A percentile compares a stretch with the other conserved stretches of the same genome.
These are phyloP conservation scores for Paragyromitra xinjiangensis DNA, from an alignment of 495 filamentous ascomycete genomes.

Conservation along the genomic window DNA sequence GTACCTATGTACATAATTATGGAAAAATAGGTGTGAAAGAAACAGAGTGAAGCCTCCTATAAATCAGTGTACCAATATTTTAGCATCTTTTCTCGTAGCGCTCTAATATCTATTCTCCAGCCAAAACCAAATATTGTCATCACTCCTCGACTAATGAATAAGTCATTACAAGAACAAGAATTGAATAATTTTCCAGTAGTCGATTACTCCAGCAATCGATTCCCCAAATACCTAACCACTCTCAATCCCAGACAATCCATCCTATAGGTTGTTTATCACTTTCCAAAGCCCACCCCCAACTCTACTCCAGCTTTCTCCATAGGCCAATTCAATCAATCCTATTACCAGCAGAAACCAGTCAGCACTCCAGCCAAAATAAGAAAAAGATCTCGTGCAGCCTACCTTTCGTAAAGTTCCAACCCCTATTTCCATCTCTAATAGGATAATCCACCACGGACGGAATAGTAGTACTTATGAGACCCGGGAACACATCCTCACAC, in stretches of 20 bases:
- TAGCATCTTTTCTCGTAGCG: too few relatives aligned
- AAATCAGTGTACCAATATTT: too few relatives aligned
- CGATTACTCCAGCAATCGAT: too few relatives aligned
- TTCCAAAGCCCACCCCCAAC: conserved; percentile 43
- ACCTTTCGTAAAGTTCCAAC: conserved; percentile 67
- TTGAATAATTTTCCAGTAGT: too few relatives aligned
- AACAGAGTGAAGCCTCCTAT: too few relatives aligned
- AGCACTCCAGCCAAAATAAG: background rate
- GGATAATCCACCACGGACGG: conserved; percentile 83
- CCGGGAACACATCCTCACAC: conserved; percentile 75
- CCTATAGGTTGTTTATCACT: conserved; percentile 41
- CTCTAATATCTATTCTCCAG: too few relatives aligned
- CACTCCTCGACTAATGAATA: too few relatives aligned
- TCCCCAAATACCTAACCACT: too few relatives aligned
- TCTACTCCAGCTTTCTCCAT: conserved; percentile 48
- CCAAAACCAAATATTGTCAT: too few relatives aligned
- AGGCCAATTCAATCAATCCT: conserved; percentile 50
- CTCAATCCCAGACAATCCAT: background rate
- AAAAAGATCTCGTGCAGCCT: conserved; percentile 46
- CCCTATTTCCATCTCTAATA: conserved; percentile 65
- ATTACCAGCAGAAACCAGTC: background rate
- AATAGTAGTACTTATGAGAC: conserved; percentile 74
- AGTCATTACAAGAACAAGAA: too few relatives aligned
- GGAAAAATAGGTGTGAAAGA: too few relatives aligned
- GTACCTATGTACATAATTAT: too few relatives aligned